Evolutionary conservation across 208 protist species (phyloP).

Genomic region (Leishmania aethiopica): DNA sequence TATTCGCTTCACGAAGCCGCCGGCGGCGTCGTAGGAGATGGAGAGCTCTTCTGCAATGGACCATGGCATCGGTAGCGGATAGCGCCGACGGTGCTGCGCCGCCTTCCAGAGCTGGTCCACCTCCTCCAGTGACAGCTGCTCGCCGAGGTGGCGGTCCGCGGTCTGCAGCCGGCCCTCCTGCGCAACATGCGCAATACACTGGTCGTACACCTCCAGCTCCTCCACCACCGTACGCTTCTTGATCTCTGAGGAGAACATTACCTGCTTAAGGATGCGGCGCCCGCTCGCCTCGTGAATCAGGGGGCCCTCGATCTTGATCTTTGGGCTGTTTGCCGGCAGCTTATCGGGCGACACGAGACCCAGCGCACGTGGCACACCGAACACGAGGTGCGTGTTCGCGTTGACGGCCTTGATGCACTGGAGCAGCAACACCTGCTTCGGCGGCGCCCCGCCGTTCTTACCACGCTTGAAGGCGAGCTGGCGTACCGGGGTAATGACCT

Average conservation of each 20-base stretch:
- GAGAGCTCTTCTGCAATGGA: slow-evolving; percentile 43
- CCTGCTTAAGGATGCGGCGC: slow-evolving; percentile 63
- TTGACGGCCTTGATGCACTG: slow-evolving; percentile 58
- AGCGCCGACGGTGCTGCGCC: slow-evolving; percentile 44
- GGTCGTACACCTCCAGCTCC: slow-evolving; percentile 71
- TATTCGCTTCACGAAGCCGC: slow-evolving; percentile 67
- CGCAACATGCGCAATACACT: slow-evolving; percentile 37
- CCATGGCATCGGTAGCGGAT: slow-evolving; percentile 60
- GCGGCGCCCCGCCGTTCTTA: slow-evolving; percentile 53
- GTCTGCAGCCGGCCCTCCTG: slow-evolving; percentile 41
- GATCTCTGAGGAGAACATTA: slow-evolving; percentile 63
- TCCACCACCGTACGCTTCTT: slow-evolving; percentile 71
- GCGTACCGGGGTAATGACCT: slow-evolving; percentile 17
- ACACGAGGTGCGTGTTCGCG: slow-evolving; percentile 50
- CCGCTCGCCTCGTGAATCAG: slow-evolving; percentile 42
- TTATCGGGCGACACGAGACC: slow-evolving; percentile 69
- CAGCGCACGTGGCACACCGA: slow-evolving; percentile 56
- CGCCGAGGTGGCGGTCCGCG: slow-evolving; percentile 45
- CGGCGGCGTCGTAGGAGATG: slow-evolving; percentile 67
- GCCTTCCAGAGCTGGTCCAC: slow-evolving; percentile 79
- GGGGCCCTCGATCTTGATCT: slow-evolving; percentile 81
- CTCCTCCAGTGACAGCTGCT: slow-evolving; percentile 75
- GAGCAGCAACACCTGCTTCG: slow-evolving; percentile 73
- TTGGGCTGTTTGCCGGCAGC: slow-evolving; percentile 67
- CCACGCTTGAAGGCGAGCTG: slow-evolving; percentile 35